Evolutionary conservation across 768 basidiomycete genomes (phyloP), one percentile per base, ranked within the genome.

Genomic region (Boletus vermiculosoides): DNA sequence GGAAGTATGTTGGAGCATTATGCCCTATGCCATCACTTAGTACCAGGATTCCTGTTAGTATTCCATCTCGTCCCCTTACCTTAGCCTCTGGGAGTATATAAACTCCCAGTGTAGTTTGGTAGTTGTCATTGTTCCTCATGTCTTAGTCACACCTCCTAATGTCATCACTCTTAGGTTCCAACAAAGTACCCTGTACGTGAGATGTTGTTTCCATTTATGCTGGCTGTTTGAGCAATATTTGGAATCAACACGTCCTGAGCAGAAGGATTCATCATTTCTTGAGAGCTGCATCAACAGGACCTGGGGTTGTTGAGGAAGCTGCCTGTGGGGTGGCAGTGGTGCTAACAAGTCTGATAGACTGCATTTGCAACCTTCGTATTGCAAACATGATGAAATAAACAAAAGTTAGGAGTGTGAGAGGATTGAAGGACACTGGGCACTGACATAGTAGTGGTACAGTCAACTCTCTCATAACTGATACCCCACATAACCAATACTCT

Each of bases 191-290:
- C 87, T 87, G 23, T 71, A 69, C 12, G 76, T 78, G 5, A 92
- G 70, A 5, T 90, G 86, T 16, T 81, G 65, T 48, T 82, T 83
- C 87, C 87, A 92, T 71, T 81, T 70, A 22, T 82, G 77, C 3
- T n/a, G 85, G 86, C 1, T 72, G 73, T 42, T 74, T 73, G 11
- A 78, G 66, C 23, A 79, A 80, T 47, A 87, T 86, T 15, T n/a
- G n/a, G 4, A 87, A 81, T 20, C 88, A 77, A 58, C 71, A 68
- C 20, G 77, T 63, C 39, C 63, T 72, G 28, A 67, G 49, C 13
- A 51, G 60, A 33, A 60, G 70, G 2, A 13, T 25, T 25, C 56
- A 59, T 25, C 52, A 55, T 52, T 33, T 57, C 22, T 39, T 34
- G 31, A 47, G 3, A 11, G 62, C 16, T 6, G 39, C 52, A 12